phyloP scores from a whole-genome alignment of 768 basidiomycete species.

The Tricholoma sp. region DNA sequence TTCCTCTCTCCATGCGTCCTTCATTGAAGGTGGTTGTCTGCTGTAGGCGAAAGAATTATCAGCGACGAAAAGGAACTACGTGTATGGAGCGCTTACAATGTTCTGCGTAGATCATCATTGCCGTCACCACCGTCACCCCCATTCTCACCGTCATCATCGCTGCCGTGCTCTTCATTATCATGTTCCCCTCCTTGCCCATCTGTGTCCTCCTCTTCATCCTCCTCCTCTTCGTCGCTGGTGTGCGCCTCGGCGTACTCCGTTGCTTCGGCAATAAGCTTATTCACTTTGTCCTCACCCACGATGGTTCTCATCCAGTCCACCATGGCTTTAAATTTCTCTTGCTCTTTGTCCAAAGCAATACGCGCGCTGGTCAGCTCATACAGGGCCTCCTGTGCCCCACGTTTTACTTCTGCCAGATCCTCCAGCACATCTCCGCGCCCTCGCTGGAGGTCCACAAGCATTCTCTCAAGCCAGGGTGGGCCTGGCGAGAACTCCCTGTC shows the following conservation, averaged over 20 bases:
- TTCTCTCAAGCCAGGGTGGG: slow-evolving; percentile 1
- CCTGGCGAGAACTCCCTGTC: neutral
- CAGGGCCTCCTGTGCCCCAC: neutral
- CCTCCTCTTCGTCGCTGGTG: slow-evolving; percentile 1
- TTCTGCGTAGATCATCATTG: too few species aligned
- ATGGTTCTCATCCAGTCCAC: neutral
- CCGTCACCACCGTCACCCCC: neutral
- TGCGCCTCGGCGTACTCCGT: neutral
- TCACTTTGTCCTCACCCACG: neutral
- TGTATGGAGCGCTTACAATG: neutral
- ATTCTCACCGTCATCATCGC: neutral
- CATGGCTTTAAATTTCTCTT: neutral
- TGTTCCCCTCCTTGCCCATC: neutral
- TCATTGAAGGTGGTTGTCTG: neutral
- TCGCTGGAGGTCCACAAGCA: neutral
- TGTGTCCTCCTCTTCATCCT: neutral
- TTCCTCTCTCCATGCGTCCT: neutral
- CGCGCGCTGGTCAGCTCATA: neutral
- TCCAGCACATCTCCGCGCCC: neutral
- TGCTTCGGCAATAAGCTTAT: neutral
- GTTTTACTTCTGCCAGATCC: neutral
- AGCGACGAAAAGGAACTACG: neutral
- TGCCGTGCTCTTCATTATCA: neutral
- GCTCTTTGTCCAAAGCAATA: slow-evolving; percentile 4
- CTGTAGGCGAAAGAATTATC: neutral